A percentile compares a stretch with the other conserved stretches of the same genome.
phyloP scores from a whole-genome alignment of 2,329 filamentous ascomycete genomes.

The Didymella pinodella region DNA sequence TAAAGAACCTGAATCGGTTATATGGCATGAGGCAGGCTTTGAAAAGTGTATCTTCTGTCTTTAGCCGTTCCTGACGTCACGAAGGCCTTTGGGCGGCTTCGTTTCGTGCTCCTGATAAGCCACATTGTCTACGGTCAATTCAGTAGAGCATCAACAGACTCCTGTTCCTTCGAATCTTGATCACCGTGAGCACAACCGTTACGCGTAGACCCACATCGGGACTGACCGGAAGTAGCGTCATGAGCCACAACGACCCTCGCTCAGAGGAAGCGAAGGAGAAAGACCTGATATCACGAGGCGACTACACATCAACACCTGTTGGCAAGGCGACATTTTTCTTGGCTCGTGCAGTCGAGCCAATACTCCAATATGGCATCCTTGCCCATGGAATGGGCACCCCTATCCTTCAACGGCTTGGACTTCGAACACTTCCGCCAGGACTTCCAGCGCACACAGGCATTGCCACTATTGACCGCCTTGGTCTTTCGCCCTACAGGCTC shows the following conservation, averaged over 20 bases:
- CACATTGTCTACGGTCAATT: background rate
- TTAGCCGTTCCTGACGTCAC: conserved; percentile 2
- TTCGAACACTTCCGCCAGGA: conserved; percentile 54
- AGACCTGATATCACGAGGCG: conserved; percentile 54
- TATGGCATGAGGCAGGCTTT: background rate
- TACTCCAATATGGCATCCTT: conserved; percentile 61
- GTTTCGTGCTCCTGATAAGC: background rate
- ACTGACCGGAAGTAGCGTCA: conserved; percentile 5
- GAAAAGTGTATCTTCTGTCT: background rate
- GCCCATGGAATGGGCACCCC: conserved; percentile 51
- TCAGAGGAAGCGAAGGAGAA: conserved; percentile 41
- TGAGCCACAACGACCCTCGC: conserved; percentile 38
- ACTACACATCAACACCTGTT: conserved; percentile 50
- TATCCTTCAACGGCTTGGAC: conserved; percentile 58
- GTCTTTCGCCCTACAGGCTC: conserved; percentile 60
- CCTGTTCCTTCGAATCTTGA: background rate
- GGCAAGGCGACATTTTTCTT: conserved; percentile 56
- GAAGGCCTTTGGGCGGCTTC: background rate
- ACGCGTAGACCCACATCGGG: background rate
- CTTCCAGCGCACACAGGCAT: conserved; percentile 52
- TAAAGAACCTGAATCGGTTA: too few relatives aligned
- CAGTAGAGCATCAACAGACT: background rate
- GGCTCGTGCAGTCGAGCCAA: conserved; percentile 57
- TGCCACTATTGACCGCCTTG: conserved; percentile 52
- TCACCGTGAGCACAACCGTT: background rate